Conservation (phyloP, 2,329 filamentous ascomycete genomes). For the Sphaerulina vaccinii region DNA sequence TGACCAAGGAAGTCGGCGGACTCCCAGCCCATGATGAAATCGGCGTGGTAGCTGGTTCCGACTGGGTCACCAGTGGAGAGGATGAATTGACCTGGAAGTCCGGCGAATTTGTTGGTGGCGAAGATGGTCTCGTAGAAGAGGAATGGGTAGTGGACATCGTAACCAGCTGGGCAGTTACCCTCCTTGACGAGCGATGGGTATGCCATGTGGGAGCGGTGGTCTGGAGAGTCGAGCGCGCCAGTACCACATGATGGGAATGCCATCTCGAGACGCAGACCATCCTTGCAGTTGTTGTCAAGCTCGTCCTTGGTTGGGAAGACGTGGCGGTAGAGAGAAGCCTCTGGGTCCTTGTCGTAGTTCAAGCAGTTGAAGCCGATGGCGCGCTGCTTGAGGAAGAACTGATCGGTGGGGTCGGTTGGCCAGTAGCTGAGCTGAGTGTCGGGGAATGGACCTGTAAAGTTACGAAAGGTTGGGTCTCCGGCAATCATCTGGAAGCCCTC, state of each 20-base stretch:
- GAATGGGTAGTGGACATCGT: slow-evolving; percentile 66
- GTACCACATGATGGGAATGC: slow-evolving; percentile 89
- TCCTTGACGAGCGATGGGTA: slow-evolving; percentile 76
- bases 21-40: slow-evolving; percentile 81
- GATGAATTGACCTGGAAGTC: slow-evolving; percentile 66
- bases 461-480: slow-evolving; percentile 66
- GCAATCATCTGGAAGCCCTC: slow-evolving; percentile 78
- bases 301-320: slow-evolving; percentile 75
- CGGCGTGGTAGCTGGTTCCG: slow-evolving; percentile 71
- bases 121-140: slow-evolving; percentile 87
- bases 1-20: slow-evolving; percentile 61
- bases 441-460: slow-evolving; percentile 68
- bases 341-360: slow-evolving; percentile 67
- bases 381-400: slow-evolving; percentile 71
- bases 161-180: slow-evolving; percentile 71
- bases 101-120: slow-evolving; percentile 65
- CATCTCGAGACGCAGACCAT: slow-evolving; percentile 78
- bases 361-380: slow-evolving; percentile 94
- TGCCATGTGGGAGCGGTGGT: slow-evolving; percentile 67
- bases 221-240: slow-evolving; percentile 56
- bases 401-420: slow-evolving; percentile 63
- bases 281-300: slow-evolving; percentile 75
- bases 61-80: slow-evolving; percentile 75
- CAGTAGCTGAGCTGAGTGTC: slow-evolving; percentile 70
- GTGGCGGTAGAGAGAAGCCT: slow-evolving; percentile 78